Evolutionary conservation across 108 stramenopile species (phyloP), one percentile per base, ranked within the genome.

Genomic region (Skeletonema menzelii): DNA sequence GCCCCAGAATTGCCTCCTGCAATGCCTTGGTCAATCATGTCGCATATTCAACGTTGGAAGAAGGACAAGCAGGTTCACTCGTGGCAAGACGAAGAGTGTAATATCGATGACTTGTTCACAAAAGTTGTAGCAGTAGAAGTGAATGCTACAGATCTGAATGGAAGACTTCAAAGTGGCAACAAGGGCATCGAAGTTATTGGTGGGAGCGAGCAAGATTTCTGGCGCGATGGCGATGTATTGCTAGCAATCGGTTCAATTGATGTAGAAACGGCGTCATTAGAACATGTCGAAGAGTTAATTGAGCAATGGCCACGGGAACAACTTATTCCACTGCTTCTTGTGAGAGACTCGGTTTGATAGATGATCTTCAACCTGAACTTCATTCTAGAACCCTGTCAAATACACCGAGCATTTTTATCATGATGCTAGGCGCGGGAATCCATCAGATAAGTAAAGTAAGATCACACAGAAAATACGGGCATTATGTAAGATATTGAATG

Each of bases 41-140:
- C 79, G 19, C 73, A 80, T 67, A 67, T 80, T 24, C 67, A 75
- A 53, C 49, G 79, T 30, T 80, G 79, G 73, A 80, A 75, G 56
- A 75, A 64, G 19, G 73, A 80, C 20, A 78, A 63, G 20, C 44
- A 67, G 60, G 69, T 77, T 2, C 76, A 70, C 24, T 62, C 55
- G 55, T 67, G 47, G 67, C 69, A 63, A 44, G 72, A 69, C 20
- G 73, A 46, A 37, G 67, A 75, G 42, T 74, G 73, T 42, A 66
- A 49, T 22, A 24, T 75, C n/a, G 79, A 80, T 27, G 79, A 74
- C 27, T 55, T 79, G 40, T 79, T 79, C 24, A 69, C 73, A 19
- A 64, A 62, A 35, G 73, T 74, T 37, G 47, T 79, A 5, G 73
- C 73, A 14, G 72, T 73, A 7, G 73, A 79, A 34, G 59, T 79